phyloP scores from a whole-genome alignment of 1,139 yeast species.

The Groenewaldozyma sp. region DNA sequence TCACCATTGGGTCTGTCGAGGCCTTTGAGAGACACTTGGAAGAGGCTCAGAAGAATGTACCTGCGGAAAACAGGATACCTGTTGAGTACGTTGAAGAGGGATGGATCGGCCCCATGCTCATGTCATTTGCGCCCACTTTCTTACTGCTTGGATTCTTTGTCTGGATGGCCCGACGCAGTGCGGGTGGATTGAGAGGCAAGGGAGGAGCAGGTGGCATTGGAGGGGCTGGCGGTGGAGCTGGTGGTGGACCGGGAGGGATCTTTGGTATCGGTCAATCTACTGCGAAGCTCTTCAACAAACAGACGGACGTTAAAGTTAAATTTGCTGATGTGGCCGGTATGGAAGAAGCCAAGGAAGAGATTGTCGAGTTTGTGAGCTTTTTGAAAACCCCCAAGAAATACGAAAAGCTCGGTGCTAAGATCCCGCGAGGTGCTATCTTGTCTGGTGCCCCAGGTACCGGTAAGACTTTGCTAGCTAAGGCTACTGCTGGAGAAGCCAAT shows the following conservation, averaged over 20 bases:
- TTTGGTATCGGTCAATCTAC: slow-evolving; percentile 69
- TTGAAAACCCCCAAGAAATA: slow-evolving; percentile 82
- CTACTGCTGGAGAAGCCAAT: slow-evolving; percentile 98
- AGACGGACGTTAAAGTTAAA: slow-evolving; percentile 77
- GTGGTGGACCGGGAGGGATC: slow-evolving; percentile 39
- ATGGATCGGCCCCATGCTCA: slow-evolving; percentile 48
- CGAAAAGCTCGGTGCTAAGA: slow-evolving; percentile 88
- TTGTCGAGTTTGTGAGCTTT: slow-evolving; percentile 93
- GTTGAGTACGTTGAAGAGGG: slow-evolving; percentile 71
- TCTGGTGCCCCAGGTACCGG: slow-evolving; percentile 99
- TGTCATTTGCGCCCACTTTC: slow-evolving; percentile 78
- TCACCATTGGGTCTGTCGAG: slow-evolving; percentile 87
- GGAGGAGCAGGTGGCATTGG: slow-evolving; percentile 19
- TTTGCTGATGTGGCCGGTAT: slow-evolving; percentile 96
- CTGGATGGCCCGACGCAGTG: slow-evolving; percentile 36
- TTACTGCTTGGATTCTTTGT: slow-evolving; percentile 55
- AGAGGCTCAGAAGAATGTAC: slow-evolving; percentile 60
- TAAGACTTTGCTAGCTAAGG: slow-evolving; percentile 93
- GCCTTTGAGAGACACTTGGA: slow-evolving; percentile 81
- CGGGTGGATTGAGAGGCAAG: slow-evolving; percentile 8
- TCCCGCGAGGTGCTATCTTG: slow-evolving; percentile 94
- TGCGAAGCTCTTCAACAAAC: slow-evolving; percentile 87
- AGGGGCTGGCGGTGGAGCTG: slow-evolving; percentile 44
- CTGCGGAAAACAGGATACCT: slow-evolving; percentile 64
- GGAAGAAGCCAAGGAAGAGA: slow-evolving; percentile 96